Evolutionary conservation across 805 yeast species (phyloP), one percentile per base, ranked within the genome.

Genomic region (Candida vaughaniae): DNA sequence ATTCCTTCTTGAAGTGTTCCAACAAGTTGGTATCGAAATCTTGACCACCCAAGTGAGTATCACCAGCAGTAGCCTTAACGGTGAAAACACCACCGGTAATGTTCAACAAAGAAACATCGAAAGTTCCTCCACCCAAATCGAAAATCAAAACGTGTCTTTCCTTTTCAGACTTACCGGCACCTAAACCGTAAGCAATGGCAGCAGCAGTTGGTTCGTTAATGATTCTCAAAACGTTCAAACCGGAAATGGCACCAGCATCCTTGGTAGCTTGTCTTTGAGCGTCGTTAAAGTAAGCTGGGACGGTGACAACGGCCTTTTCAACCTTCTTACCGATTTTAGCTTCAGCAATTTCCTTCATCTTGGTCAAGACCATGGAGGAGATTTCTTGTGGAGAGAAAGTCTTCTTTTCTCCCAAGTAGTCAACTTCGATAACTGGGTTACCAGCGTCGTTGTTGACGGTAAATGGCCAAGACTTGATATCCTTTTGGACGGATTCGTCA

Each of bases 101-200:
- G 64, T 86, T 80, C 58, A 88, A 77, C 53, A 88, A 75, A 35
- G 96, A 89, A 48, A 89, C 96, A 87, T 88, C 96, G 72, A 88
- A 88, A 60, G 96, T 88, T 77, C 96, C 96, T 72, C 96, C 96
- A 80, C 96, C 96, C 61, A 88, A 77, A 71, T 88, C 96, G 77
- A 88, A 88, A 59, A 88, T 88, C 61, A 88, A 76, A 46, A 88
- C 91, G 69, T 85, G 82, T 64, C 70, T 67, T 59, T 66, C 73
- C 61, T 68, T 68, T 57, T 69, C 74, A 37, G 69, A 64, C 53
- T 64, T 64, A 63, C 87, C 88, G 45, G 69, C 64, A 80, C 91
- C 95, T 56, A 90, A 78, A 72, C 96, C 96, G 74, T 89, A 89
- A 51, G 96, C 96, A 70, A 88, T 86, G 48, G 96, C 96, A 50